Percentiles rank a stretch among this genome's conserved stretches.
Conservation (phyloP, 148 eudicot genomes). For the Rhododendron molle region DNA sequence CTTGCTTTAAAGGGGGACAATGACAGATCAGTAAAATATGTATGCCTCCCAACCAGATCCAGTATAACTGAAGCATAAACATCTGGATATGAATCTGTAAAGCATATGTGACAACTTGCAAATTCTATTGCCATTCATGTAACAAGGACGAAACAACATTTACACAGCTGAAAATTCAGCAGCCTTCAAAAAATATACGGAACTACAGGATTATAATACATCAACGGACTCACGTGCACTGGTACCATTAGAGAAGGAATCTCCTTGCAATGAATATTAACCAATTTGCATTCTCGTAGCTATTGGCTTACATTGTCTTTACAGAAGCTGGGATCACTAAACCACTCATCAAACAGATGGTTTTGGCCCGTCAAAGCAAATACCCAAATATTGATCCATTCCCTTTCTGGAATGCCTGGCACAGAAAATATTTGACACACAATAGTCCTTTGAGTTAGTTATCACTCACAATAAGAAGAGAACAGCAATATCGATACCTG, state of each 20-base stretch:
- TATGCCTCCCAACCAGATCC: not conserved
- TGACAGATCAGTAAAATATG: not conserved
- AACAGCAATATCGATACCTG: too few relatives aligned
- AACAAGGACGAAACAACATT: not conserved
- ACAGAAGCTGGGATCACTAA: slow-evolving; percentile 10
- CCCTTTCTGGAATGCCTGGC: slow-evolving; percentile 77
- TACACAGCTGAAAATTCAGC: slow-evolving; percentile 9
- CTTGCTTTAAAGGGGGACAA: not conserved
- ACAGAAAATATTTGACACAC: slow-evolving; percentile 12
- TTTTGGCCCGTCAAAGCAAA: slow-evolving; percentile 31
- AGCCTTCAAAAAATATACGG: not conserved
- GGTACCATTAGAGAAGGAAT: slow-evolving; percentile 18
- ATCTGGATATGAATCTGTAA: not conserved
- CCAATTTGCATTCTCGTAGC: slow-evolving; percentile 6
- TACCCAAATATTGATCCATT: slow-evolving; percentile 63
- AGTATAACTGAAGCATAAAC: not conserved
- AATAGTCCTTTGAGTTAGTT: not conserved
- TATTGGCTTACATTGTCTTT: slow-evolving; percentile 11
- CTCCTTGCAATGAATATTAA: not conserved
- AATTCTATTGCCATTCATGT: not conserved
- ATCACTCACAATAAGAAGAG: slow-evolving; percentile 3
- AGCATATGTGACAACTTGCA: not conserved
- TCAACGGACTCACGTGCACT: slow-evolving; percentile 35
- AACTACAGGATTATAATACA: slow-evolving; percentile 3
- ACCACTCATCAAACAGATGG: slow-evolving; percentile 27